Base-by-base conservation (phyloP, 495 filamentous ascomycete genomes). In the Penicillium waksmanii region DNA sequence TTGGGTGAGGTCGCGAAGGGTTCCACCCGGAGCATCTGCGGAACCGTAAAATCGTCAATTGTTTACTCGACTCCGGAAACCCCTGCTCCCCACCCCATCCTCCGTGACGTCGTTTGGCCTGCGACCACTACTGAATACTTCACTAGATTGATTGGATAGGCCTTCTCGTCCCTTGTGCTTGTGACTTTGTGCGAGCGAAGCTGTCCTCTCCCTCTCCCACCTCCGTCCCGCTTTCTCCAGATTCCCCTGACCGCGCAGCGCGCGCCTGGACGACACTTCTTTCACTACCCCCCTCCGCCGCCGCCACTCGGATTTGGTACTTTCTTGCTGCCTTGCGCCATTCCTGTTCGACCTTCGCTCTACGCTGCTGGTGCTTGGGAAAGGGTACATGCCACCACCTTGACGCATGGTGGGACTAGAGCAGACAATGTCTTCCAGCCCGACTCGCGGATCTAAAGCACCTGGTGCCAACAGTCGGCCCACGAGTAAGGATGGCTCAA, bases 401-500 rank as follows among this genome's bases (percentile, higher is more conserved):
- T 74, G 60, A 74, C 60, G 63, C 56, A 72, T 71, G 66, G 75
- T 76, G 64, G 72, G 62, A 70, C 64, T 72, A 64, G 68, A 72
- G 66, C 69, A 72, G 68, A 77, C 57, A 60, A 80, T 79, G 76
- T 72, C 74, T 55, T 73, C 70, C 61, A 77, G 65, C 63, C 75
- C 75, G 60, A 72, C 70, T 62, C 69, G 62, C 56, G 74, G 72
- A 54, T 66, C 69, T 27, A 77, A 68, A 60, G 60, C 62, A 54
- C 58, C 68, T 48, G 72, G 73, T 53, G 66, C 66, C 38, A 79
- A 77, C 62, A 80, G 78, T 71, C 82, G 80, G 63, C 84, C 80
- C 71, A 84, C 80, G 47, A 85, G 77, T 70, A 79, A 89, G 77
- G 91, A 90, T 77, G 87, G 87, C 60, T 80, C 82, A 49, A 92